A percentile compares a stretch with the other conserved stretches of the same genome.
Evolutionary conservation across 306 rosid genomes (phyloP).

Genomic region (Trifolium repens): DNA sequence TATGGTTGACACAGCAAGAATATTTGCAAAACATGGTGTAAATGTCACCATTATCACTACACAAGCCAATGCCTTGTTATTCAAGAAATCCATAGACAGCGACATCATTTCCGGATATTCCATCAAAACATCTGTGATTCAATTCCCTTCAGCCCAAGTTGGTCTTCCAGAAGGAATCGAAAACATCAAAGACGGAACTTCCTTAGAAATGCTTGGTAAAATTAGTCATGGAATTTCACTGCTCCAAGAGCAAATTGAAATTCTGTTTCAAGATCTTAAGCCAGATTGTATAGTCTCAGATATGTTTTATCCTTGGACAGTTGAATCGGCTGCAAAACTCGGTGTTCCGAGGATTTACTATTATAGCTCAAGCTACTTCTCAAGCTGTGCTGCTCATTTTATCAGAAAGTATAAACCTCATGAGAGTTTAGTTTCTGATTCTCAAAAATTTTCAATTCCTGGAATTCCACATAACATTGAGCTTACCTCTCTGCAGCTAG

Average conservation of each 20-base stretch:
- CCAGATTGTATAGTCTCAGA: constrained; percentile 46
- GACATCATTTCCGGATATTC: constrained; percentile 19
- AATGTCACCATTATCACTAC: constrained; percentile 43
- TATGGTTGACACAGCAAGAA: constrained; percentile 42
- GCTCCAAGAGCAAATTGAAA: constrained; percentile 39
- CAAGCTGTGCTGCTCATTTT: constrained; percentile 20
- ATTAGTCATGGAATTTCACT: constrained; percentile 22
- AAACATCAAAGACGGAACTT: constrained; percentile 29
- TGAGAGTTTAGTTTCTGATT: constrained; percentile 33
- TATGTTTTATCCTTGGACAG: constrained; percentile 43
- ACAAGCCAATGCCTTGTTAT: constrained; percentile 41
- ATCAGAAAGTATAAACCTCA: constrained; percentile 40
- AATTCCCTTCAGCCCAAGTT: constrained; percentile 39
- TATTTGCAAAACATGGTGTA: constrained; percentile 46
- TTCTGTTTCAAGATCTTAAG: constrained; percentile 23
- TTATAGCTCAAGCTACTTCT: constrained; percentile 43
- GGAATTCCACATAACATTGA: constrained; percentile 35
- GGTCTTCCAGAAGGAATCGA: constrained; percentile 45
- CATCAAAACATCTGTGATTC: constrained; percentile 33
- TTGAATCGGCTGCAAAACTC: constrained; percentile 42
- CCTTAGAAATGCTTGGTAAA: constrained; percentile 20
- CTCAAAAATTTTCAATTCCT: constrained; percentile 33
- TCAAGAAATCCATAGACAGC: constrained; percentile 41
- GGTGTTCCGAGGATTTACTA: constrained; percentile 44
- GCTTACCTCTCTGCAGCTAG: constrained; percentile 37